These are phyloP conservation scores for Colletotrichum cordylinicola DNA, from an alignment of 2,329 filamentous ascomycete species.

Conservation along the genomic window DNA sequence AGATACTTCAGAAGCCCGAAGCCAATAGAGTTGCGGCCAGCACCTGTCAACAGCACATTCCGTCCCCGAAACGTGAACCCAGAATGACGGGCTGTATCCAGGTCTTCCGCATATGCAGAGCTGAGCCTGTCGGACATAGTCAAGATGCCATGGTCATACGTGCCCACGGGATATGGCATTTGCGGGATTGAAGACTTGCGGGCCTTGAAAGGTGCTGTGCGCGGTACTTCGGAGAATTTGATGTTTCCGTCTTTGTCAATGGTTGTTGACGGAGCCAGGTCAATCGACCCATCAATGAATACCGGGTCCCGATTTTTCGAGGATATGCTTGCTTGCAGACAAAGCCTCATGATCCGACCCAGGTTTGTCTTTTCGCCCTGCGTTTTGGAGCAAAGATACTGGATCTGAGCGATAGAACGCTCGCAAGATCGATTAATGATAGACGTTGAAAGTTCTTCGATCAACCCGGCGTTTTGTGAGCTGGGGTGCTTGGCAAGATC, in stretches of 20 bases:
- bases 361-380: slow-evolving; percentile 93
- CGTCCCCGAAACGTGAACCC: slow-evolving; percentile 94
- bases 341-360: background rate
- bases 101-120: slow-evolving; percentile 71
- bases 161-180: background rate
- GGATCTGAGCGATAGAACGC: slow-evolving; percentile 95
- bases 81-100: slow-evolving; percentile 81
- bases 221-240: background rate
- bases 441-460: slow-evolving; percentile 77
- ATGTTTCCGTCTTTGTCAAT: background rate
- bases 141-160: background rate
- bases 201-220: background rate
- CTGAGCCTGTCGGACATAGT: slow-evolving; percentile 61
- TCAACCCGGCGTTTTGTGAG: background rate
- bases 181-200: background rate
- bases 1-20: slow-evolving; percentile 94
- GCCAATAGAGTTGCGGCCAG: slow-evolving; percentile 95
- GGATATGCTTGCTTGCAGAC: background rate
- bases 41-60: slow-evolving; percentile 96
- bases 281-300: background rate
- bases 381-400: slow-evolving; percentile 97
- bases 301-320: background rate
- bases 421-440: slow-evolving; percentile 99
- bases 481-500: background rate
- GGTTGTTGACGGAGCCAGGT: background rate